Percentiles rank a stretch among this genome's conserved stretches.
Evolutionary conservation across 768 basidiomycete genomes (phyloP).

Genomic region (Lentinula aciculospora): DNA sequence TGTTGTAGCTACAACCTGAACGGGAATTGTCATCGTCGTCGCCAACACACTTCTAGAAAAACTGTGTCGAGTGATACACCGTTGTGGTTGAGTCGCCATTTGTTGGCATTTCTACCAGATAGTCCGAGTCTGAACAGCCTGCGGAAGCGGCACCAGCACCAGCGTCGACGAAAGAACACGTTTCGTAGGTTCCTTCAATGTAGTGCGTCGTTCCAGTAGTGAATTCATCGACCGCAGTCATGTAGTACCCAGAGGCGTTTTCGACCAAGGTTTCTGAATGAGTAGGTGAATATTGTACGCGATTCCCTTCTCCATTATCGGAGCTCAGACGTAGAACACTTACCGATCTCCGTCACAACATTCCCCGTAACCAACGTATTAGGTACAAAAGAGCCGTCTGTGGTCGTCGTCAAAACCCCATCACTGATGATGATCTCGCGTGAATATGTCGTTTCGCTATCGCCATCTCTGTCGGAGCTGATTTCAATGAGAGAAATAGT

Average conservation of each 20-base stretch:
- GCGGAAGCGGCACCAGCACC: neutral
- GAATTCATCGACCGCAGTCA: too few species aligned
- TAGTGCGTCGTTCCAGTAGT: neutral
- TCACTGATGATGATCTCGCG: neutral
- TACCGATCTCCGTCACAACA: neutral
- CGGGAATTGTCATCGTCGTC: neutral
- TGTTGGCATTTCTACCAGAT: neutral
- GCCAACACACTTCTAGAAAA: neutral
- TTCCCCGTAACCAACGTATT: neutral
- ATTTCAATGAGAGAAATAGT: neutral
- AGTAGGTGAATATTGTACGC: neutral
- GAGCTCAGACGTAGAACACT: neutral
- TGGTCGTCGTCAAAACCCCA: neutral
- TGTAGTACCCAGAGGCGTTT: neutral
- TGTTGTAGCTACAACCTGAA: neutral
- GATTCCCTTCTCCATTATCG: neutral
- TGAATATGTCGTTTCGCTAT: slow-evolving; percentile 1
- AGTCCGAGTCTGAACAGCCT: neutral
- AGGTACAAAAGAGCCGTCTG: neutral
- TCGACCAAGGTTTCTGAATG: neutral
- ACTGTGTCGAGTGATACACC: neutral
- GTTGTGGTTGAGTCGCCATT: neutral
- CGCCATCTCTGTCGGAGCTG: neutral
- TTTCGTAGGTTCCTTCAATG: neutral
- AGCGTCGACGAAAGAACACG: neutral